Percentiles rank a stretch among this genome's conserved stretches.
phyloP scores from a whole-genome alignment of 768 basidiomycete species.

The Tephrocybe sp. region DNA sequence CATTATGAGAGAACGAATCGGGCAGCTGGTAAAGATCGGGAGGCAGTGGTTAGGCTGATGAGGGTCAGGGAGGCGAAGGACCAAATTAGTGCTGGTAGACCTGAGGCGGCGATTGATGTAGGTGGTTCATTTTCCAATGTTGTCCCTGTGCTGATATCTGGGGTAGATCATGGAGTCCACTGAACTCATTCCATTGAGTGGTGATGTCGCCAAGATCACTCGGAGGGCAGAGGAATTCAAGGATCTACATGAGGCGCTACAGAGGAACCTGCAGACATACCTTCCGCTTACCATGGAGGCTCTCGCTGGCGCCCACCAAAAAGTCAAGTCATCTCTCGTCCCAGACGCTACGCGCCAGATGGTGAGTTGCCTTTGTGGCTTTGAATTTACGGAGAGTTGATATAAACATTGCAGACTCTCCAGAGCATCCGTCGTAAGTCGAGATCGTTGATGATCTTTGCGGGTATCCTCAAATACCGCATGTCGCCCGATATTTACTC shows the following conservation, averaged over 20 bases:
- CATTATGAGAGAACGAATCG: constrained; percentile 78
- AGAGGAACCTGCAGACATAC: constrained; percentile 86
- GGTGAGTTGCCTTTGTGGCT: constrained; percentile 39
- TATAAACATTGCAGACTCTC: constrained; percentile 50
- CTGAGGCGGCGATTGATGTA: constrained; percentile 83
- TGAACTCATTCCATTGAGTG: constrained; percentile 81
- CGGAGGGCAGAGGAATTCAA: constrained; percentile 87
- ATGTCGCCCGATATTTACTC: constrained; percentile 90
- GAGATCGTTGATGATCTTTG: constrained; percentile 84
- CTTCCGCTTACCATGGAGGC: constrained; percentile 91
- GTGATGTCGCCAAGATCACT: constrained; percentile 82
- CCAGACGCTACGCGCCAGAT: constrained; percentile 77
- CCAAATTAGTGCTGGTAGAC: constrained; percentile 65
- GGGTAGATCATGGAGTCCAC: constrained; percentile 81
- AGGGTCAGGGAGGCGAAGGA: constrained; percentile 79
- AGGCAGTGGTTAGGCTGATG: constrained; percentile 72
- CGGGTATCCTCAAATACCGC: constrained; percentile 82
- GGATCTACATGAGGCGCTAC: constrained; percentile 80
- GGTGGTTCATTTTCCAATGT: constrained; percentile 23
- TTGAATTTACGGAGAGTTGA: not conserved
- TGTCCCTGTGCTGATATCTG: not conserved
- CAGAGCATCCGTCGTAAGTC: constrained; percentile 73
- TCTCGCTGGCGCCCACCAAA: constrained; percentile 77
- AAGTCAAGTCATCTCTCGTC: constrained; percentile 65
- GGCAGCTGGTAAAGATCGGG: constrained; percentile 68